Conservation (phyloP, 2,329 filamentous ascomycete genomes). For the Pestalotiopsis sp. region DNA sequence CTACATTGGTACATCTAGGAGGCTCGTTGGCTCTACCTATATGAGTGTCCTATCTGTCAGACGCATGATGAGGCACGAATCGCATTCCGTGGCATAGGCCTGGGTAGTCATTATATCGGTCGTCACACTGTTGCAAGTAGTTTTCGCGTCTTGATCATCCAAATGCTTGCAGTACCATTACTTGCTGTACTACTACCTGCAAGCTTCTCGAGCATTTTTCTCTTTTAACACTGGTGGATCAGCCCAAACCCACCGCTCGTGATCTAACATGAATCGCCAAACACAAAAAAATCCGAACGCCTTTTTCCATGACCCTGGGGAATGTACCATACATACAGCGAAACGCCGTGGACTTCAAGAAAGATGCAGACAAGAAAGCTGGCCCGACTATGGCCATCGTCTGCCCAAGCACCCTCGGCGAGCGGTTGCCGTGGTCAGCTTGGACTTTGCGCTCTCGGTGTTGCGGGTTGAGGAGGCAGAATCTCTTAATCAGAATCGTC, state of each 20-base stretch:
- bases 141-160: background rate
- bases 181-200: slow-evolving; percentile 10
- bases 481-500: slow-evolving; percentile 49
- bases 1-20: too few relatives aligned
- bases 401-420: background rate
- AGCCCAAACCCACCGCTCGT: background rate
- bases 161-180: background rate
- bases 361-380: background rate
- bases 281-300: slow-evolving; percentile 16
- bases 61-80: too few relatives aligned
- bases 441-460: background rate
- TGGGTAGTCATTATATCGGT: too few relatives aligned
- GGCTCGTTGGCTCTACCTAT: too few relatives aligned
- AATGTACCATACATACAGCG: slow-evolving; percentile 17
- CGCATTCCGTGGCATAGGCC: too few relatives aligned
- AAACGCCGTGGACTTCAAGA: slow-evolving; percentile 13
- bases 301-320: slow-evolving; percentile 16
- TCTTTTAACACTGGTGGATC: background rate
- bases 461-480: background rate
- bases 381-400: background rate
- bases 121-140: too few relatives aligned
- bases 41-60: too few relatives aligned
- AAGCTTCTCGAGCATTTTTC: slow-evolving; percentile 7
- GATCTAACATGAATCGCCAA: slow-evolving; percentile 3
- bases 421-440: background rate